Evolutionary conservation across 805 yeast species (phyloP).

Genomic region (Ogataea nakhonphanomensis): DNA sequence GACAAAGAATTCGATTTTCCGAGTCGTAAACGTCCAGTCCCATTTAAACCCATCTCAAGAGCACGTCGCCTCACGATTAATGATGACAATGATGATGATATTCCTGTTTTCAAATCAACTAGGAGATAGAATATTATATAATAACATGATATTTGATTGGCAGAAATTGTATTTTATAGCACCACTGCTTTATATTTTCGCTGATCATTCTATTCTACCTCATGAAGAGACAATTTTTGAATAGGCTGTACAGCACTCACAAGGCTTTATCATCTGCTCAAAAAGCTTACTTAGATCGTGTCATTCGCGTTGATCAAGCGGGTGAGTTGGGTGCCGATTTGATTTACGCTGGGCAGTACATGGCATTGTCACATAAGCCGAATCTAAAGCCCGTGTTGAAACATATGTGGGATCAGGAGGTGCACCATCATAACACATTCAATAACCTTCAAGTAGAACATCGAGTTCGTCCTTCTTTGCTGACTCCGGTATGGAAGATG

Average conservation of each 20-base stretch:
- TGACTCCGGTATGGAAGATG: constrained; percentile 90
- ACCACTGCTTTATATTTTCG: neutral
- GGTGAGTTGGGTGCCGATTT: constrained; percentile 96
- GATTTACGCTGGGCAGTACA: constrained; percentile 87
- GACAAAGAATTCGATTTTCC: constrained; percentile 16
- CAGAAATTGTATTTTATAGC: neutral
- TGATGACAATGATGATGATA: constrained; percentile 29
- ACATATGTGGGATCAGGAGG: constrained; percentile 99
- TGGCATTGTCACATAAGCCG: constrained; percentile 68
- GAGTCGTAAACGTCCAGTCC: constrained; percentile 3
- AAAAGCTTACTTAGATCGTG: constrained; percentile 65
- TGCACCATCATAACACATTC: constrained; percentile 85
- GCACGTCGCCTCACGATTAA: constrained; percentile 11
- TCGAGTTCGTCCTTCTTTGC: constrained; percentile 84
- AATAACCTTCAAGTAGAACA: constrained; percentile 69
- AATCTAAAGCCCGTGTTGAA: constrained; percentile 72
- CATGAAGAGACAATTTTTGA: constrained; percentile 2
- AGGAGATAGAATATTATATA: constrained; percentile 3
- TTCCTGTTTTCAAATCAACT: constrained; percentile 29
- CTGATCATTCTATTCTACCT: neutral
- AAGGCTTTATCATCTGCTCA: constrained; percentile 45
- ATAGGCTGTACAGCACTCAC: constrained; percentile 22
- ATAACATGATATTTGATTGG: neutral
- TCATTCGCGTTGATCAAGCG: constrained; percentile 92
- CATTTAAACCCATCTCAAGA: too few relatives aligned